A percentile compares a stretch with the other conserved stretches of the same genome.
Conservation (phyloP, 805 yeast genomes). For the Komagataella ulmi region DNA sequence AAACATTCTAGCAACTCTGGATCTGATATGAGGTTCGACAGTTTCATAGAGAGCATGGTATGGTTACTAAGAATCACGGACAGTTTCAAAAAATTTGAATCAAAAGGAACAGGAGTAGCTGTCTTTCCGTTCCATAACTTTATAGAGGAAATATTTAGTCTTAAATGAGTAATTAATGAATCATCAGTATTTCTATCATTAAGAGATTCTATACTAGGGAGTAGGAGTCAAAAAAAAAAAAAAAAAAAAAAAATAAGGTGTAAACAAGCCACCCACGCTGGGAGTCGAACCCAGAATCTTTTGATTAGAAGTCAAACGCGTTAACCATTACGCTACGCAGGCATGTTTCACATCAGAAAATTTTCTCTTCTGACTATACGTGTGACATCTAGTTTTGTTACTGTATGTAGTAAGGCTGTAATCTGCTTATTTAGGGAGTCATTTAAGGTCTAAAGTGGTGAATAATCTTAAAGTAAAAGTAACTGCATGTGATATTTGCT, state of each 20-base stretch:
- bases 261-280: conserved; percentile 21
- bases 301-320: conserved; percentile 59
- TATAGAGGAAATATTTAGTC: background rate
- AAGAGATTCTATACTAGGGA: no score
- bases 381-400: background rate
- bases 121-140: background rate
- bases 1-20: background rate
- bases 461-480: no score
- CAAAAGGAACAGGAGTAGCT: background rate
- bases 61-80: background rate
- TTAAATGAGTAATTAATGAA: background rate
- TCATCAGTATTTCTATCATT: background rate
- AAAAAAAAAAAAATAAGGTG: background rate
- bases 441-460: no score
- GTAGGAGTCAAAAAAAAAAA: no score
- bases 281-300: conserved; percentile 56
- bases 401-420: no score
- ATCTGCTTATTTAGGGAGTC: no score
- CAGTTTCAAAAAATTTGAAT: background rate
- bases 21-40: background rate
- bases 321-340: conserved; percentile 48
- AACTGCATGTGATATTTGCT: no score
- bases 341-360: background rate
- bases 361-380: background rate
- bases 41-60: background rate